Percentiles rank a stretch among this genome's conserved stretches.
Conservation (phyloP, 1,284 basidiomycete genomes). For the Leccinum angustisporum region DNA sequence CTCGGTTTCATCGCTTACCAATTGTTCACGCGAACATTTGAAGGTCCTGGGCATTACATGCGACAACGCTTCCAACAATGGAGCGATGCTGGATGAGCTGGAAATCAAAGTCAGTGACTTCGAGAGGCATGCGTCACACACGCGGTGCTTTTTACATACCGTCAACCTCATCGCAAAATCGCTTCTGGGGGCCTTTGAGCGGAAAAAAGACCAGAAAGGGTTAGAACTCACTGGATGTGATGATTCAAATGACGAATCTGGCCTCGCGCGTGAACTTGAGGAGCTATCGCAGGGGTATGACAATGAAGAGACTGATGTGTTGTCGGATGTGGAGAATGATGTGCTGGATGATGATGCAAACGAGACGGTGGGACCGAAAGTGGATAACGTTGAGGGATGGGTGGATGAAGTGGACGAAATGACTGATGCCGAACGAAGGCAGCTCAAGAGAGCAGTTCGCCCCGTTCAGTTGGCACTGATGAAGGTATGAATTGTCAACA, state of each 20-base stretch:
- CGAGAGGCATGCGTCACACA: not conserved
- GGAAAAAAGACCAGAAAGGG: not conserved
- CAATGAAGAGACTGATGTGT: not conserved
- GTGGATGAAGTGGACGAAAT: not conserved
- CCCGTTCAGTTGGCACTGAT: not conserved
- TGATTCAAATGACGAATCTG: not conserved
- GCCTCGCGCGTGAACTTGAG: not conserved
- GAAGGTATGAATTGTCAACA: not conserved
- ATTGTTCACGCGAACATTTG: not conserved
- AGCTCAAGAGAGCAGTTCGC: not conserved
- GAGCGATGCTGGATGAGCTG: not conserved
- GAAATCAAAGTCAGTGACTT: not conserved
- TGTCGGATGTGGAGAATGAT: not conserved
- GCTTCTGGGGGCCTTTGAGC: not conserved
- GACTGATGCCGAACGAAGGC: not conserved
- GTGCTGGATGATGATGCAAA: not conserved
- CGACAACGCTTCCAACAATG: not conserved
- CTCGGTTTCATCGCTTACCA: too few species aligned
- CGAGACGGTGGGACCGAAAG: not conserved
- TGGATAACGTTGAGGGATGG: not conserved
- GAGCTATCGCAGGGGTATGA: not conserved
- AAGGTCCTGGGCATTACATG: not conserved
- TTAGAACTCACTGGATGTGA: not conserved
- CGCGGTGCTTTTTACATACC: not conserved
- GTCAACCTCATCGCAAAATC: not conserved